phyloP scores from a whole-genome alignment of 2,329 filamentous ascomycete genomes.

The Fusarium dimerum region DNA sequence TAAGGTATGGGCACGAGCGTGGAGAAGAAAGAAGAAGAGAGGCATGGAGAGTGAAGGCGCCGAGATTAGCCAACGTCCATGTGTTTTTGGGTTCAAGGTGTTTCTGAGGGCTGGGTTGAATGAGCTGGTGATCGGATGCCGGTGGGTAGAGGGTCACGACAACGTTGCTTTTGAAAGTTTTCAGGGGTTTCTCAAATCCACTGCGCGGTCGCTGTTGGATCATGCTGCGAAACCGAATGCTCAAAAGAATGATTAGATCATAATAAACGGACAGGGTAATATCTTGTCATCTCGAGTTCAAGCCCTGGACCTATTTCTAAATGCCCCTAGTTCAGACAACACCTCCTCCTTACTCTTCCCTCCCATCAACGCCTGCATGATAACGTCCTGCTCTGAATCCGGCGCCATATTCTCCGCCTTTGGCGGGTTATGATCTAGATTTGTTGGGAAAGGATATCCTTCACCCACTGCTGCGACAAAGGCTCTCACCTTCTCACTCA shows the following conservation, averaged over 20 bases:
- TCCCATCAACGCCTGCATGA: constrained; percentile 45
- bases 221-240: too few species aligned
- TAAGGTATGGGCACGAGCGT: constrained; percentile 79
- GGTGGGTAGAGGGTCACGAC: constrained; percentile 73
- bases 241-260: too few species aligned
- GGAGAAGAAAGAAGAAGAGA: constrained; percentile 60
- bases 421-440: constrained; percentile 58
- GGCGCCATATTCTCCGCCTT: constrained; percentile 60
- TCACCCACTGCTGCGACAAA: constrained; percentile 54
- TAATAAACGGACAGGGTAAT: too few species aligned
- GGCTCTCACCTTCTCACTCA: constrained; percentile 44
- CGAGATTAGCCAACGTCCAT: constrained; percentile 30
- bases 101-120: constrained; percentile 43
- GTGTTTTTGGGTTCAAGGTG: constrained; percentile 60
- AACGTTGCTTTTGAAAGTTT: constrained; percentile 82
- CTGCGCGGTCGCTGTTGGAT: constrained; percentile 14
- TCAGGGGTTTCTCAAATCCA: constrained; percentile 70
- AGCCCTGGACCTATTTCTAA: constrained; percentile 13
- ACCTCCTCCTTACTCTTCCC: constrained; percentile 41
- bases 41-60: constrained; percentile 45
- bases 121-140: constrained; percentile 51
- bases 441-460: constrained; percentile 64
- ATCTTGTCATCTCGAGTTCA: not conserved
- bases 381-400: constrained; percentile 56
- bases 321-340: constrained; percentile 39